phyloP scores from a whole-genome alignment of 208 protist genomes.

The Novymonas esmeraldas region DNA sequence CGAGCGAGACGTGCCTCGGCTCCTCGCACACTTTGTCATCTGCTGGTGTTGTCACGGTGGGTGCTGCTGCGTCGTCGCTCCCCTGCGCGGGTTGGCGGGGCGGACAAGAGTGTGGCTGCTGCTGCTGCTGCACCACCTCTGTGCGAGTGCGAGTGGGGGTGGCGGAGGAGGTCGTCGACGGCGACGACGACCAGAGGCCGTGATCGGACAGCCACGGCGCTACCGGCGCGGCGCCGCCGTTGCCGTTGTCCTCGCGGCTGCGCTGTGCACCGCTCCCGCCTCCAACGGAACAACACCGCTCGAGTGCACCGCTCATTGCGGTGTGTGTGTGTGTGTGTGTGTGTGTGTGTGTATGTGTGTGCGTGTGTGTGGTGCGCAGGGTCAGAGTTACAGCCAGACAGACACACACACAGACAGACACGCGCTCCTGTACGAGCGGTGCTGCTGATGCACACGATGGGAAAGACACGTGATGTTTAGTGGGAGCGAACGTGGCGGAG shows the following conservation, averaged over 20 bases:
- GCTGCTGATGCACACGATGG: too few species aligned
- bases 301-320: too few species aligned
- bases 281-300: too few species aligned
- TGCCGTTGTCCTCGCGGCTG: neutral
- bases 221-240: neutral
- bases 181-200: conserved; percentile 11
- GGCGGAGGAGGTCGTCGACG: neutral
- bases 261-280: neutral
- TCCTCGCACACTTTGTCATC: neutral
- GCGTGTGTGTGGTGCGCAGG: neutral
- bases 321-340: neutral
- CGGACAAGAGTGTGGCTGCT: too few species aligned
- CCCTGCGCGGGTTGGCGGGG: neutral
- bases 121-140: too few species aligned
- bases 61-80: neutral
- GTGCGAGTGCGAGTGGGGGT: neutral
- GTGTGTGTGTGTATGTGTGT: neutral
- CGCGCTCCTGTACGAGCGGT: too few species aligned
- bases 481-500: too few species aligned
- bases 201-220: conserved; percentile 11
- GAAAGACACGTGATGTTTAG: too few species aligned
- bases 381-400: neutral
- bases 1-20: too few species aligned
- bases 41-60: neutral
- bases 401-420: neutral